Evolutionary conservation across 106 monocot species (phyloP).

Genomic region (Dactylorhiza incarnata): DNA sequence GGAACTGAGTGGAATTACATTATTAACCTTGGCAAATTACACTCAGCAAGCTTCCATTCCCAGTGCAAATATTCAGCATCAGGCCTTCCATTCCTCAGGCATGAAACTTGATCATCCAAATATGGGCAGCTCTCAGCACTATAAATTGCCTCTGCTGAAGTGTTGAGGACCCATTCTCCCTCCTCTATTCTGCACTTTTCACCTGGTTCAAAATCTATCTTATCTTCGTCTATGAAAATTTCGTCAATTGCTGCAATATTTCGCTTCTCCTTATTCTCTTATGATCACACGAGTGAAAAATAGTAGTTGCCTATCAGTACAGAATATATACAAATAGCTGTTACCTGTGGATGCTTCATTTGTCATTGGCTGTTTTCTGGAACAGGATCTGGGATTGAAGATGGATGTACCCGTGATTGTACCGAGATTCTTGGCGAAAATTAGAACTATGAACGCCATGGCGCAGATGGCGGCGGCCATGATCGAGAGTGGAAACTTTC

Average conservation of each 20-base stretch:
- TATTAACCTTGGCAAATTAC: constrained; percentile 60
- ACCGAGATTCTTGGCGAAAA: constrained; percentile 63
- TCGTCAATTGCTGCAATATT: constrained; percentile 6
- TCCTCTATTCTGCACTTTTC: constrained; percentile 47
- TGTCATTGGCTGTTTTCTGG: constrained; percentile 2
- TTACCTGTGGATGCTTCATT: constrained; percentile 26
- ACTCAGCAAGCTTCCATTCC: constrained; percentile 73
- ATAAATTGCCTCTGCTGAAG: constrained; percentile 32
- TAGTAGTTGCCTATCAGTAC: neutral
- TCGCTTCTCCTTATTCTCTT: constrained; percentile 14
- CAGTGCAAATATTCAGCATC: constrained; percentile 62
- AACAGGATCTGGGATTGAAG: constrained; percentile 42
- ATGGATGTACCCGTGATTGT: constrained; percentile 44
- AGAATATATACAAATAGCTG: neutral
- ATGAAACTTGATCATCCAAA: constrained; percentile 42
- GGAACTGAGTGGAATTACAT: neutral
- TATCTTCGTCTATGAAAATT: constrained; percentile 15
- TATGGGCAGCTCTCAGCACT: constrained; percentile 65
- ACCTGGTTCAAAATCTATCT: constrained; percentile 27
- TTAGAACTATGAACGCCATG: constrained; percentile 40
- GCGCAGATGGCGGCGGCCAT: constrained; percentile 29
- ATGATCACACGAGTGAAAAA: constrained; percentile 1
- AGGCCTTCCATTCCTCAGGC: constrained; percentile 66
- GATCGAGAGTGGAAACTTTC: constrained; percentile 45
- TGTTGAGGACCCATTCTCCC: constrained; percentile 72